Evolutionary conservation across 306 rosid species (phyloP).

Genomic region (Vachellia pachyceras): DNA sequence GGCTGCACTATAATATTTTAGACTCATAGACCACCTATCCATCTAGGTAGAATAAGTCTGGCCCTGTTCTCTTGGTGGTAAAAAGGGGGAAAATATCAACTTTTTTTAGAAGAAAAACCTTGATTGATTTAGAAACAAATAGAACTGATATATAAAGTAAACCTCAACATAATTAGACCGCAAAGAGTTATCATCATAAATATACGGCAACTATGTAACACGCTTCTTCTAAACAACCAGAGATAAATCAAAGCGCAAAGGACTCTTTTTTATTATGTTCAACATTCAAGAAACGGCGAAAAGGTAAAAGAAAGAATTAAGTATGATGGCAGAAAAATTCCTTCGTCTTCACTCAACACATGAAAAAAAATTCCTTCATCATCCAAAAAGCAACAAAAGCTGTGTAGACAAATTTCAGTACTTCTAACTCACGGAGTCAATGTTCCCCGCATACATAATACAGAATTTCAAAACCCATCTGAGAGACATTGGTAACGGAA

Average conservation of each 20-base stretch:
- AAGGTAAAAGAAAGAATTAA: not conserved
- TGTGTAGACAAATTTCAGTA: not conserved
- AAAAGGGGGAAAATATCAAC: conserved; percentile 48
- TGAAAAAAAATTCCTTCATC: conserved; percentile 16
- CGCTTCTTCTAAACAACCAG: not conserved
- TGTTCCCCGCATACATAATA: not conserved
- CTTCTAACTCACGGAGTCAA: not conserved
- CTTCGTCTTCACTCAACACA: not conserved
- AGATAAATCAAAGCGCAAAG: not conserved
- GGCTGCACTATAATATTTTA: not conserved
- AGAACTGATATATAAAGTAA: not conserved
- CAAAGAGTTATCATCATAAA: not conserved
- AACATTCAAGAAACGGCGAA: not conserved
- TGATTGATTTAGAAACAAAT: conserved; percentile 36
- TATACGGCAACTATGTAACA: not conserved
- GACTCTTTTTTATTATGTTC: not conserved
- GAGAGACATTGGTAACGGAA: not conserved
- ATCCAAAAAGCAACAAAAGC: conserved; percentile 27
- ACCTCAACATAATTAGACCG: conserved; percentile 25
- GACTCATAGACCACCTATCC: not conserved
- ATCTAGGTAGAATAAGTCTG: not conserved
- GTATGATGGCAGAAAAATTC: conserved; percentile 8
- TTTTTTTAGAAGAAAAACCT: conserved; percentile 38
- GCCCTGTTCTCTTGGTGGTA: not conserved
- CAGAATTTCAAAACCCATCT: not conserved